phyloP scores from a whole-genome alignment of 225 moss, liverwort and hornwort species.

The Physcomitrellopsis africana region DNA sequence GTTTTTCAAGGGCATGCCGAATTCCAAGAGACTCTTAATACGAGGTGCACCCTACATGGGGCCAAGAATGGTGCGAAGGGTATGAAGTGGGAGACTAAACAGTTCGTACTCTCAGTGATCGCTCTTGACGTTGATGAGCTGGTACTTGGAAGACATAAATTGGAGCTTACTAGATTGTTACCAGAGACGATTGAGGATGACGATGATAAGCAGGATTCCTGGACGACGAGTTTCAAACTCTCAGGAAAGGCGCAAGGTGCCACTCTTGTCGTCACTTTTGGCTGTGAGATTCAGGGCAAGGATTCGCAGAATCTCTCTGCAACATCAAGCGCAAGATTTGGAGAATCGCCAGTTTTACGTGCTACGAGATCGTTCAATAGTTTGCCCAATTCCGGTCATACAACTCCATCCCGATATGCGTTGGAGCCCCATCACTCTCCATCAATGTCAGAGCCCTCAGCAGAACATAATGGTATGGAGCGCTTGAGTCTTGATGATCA shows the following conservation, averaged over 20 bases:
- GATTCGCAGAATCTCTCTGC: slow-evolving; percentile 56
- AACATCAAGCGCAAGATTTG: slow-evolving; percentile 57
- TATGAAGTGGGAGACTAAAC: slow-evolving; percentile 90
- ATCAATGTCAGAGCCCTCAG: slow-evolving; percentile 74
- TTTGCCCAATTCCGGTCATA: slow-evolving; percentile 77
- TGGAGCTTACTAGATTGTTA: slow-evolving; percentile 86
- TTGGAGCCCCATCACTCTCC: slow-evolving; percentile 67
- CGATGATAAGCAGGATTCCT: slow-evolving; percentile 70
- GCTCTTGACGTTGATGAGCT: slow-evolving; percentile 91
- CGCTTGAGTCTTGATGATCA: slow-evolving; percentile 89
- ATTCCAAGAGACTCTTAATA: slow-evolving; percentile 83
- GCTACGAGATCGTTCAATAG: slow-evolving; percentile 70
- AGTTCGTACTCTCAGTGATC: slow-evolving; percentile 77
- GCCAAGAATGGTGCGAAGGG: slow-evolving; percentile 76
- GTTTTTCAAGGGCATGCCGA: slow-evolving; percentile 80
- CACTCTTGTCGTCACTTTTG: slow-evolving; percentile 84
- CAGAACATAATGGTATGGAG: slow-evolving; percentile 81
- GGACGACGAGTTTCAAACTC: slow-evolving; percentile 91
- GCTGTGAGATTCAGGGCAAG: slow-evolving; percentile 75
- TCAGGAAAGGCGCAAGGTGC: slow-evolving; percentile 92
- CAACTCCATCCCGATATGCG: slow-evolving; percentile 68
- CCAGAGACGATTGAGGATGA: slow-evolving; percentile 84
- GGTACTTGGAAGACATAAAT: slow-evolving; percentile 74
- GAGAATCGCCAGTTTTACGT: slow-evolving; percentile 73
- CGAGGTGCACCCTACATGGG: slow-evolving; percentile 78